phyloP scores from a whole-genome alignment of 1,284 basidiomycete species.

The Ganoderma lingzhi region DNA sequence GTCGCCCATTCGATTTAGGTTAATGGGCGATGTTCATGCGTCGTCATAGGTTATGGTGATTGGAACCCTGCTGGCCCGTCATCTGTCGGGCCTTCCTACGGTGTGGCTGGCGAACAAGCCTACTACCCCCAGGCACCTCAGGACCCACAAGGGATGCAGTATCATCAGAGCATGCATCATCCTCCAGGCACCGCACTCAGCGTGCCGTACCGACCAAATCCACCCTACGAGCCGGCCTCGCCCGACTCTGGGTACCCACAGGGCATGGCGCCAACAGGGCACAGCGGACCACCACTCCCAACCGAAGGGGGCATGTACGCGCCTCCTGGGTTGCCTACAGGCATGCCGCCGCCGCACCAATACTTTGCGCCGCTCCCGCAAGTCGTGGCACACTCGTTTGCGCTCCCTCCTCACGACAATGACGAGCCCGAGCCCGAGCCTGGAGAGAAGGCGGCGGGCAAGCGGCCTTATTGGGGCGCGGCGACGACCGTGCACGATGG shows the following conservation, averaged over 20 bases:
- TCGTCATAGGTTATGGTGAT: background rate
- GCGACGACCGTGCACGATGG: constrained; percentile 12
- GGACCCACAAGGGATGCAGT: background rate
- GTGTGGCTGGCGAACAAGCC: background rate
- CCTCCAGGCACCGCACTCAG: background rate
- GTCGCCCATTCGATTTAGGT: background rate
- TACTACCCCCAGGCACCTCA: background rate
- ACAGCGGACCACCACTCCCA: background rate
- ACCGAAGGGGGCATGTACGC: background rate
- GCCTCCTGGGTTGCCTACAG: background rate
- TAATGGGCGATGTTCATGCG: background rate
- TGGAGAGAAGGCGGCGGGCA: background rate
- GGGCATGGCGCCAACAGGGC: background rate
- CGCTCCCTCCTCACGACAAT: background rate
- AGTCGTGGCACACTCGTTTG: background rate
- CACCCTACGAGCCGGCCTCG: background rate
- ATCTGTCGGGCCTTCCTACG: background rate
- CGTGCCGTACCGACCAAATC: background rate
- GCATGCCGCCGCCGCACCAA: background rate
- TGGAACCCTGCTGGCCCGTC: background rate
- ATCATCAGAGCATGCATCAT: background rate
- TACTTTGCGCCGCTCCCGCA: background rate
- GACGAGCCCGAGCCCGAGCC: background rate
- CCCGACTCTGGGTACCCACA: background rate
- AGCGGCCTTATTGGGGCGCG: background rate